Conservation (phyloP, 169 alveolate genomes). For the Plasmodium chabaudi region DNA sequence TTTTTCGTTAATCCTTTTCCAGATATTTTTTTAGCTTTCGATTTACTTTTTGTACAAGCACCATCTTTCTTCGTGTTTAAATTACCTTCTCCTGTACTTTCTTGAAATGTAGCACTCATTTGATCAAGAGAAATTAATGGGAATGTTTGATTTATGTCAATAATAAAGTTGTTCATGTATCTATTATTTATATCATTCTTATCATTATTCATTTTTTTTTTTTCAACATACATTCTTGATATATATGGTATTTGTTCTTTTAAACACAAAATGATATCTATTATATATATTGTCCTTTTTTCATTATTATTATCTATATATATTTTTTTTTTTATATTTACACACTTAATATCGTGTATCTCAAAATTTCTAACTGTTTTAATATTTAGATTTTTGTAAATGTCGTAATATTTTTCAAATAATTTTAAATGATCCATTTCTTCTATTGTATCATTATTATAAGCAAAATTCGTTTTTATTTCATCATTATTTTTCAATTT, state of each 20-base stretch:
- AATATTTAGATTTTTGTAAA: slow-evolving; percentile 26
- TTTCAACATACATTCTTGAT: slow-evolving; percentile 45
- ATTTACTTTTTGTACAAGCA: slow-evolving; percentile 9
- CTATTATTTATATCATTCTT: slow-evolving; percentile 1
- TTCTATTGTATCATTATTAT: neutral
- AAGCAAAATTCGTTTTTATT: neutral
- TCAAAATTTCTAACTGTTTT: slow-evolving; percentile 48
- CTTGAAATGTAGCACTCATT: slow-evolving; percentile 42
- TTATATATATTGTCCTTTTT: slow-evolving; percentile 22
- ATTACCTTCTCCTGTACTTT: slow-evolving; percentile 29
- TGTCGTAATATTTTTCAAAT: slow-evolving; percentile 48
- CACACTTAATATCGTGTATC: slow-evolving; percentile 39
- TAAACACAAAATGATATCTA: slow-evolving; percentile 53
- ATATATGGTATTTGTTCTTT: slow-evolving; percentile 71
- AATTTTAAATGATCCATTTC: slow-evolving; percentile 35
- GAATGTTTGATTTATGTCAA: slow-evolving; percentile 40
- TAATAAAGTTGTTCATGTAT: slow-evolving; percentile 35
- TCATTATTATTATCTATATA: slow-evolving; percentile 4
- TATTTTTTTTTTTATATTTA: slow-evolving; percentile 41
- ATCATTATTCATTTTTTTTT: neutral
- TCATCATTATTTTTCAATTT: neutral
- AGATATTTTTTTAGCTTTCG: slow-evolving; percentile 29
- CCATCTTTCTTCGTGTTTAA: slow-evolving; percentile 20
- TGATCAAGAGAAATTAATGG: slow-evolving; percentile 47
- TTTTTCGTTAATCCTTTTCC: slow-evolving; percentile 18